phyloP scores from a whole-genome alignment of 495 filamentous ascomycete species.

The Aspergillus avenaceus region DNA sequence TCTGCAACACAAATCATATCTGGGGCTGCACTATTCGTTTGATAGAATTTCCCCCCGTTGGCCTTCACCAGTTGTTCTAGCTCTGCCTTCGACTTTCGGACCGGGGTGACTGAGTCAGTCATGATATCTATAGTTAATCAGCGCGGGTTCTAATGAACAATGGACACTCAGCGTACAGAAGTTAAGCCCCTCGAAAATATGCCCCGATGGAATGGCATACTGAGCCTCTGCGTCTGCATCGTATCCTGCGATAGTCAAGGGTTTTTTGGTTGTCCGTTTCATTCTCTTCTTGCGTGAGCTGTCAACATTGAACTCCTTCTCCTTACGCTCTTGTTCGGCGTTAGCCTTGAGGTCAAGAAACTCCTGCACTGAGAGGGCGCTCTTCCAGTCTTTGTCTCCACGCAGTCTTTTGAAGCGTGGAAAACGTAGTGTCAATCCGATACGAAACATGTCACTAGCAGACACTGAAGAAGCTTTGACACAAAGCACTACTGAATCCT shows the following conservation, averaged over 20 bases:
- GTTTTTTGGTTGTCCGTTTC: conserved; percentile 63
- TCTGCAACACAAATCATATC: conserved; percentile 74
- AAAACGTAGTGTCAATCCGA: conserved; percentile 78
- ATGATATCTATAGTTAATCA: conserved; percentile 47
- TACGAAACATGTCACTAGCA: conserved; percentile 71
- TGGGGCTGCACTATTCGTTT: conserved; percentile 58
- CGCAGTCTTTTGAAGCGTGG: conserved; percentile 84
- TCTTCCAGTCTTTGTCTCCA: conserved; percentile 78
- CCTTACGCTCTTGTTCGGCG: conserved; percentile 67
- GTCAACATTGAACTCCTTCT: conserved; percentile 81
- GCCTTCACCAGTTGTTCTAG: conserved; percentile 84
- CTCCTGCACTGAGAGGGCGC: conserved; percentile 69
- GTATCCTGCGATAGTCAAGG: conserved; percentile 67
- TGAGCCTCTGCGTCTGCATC: conserved; percentile 44
- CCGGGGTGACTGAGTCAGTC: conserved; percentile 53
- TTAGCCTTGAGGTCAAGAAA: conserved; percentile 69
- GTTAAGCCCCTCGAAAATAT: conserved; percentile 68
- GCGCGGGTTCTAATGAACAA: neutral
- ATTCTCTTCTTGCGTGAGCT: conserved; percentile 57
- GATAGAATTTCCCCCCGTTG: conserved; percentile 79
- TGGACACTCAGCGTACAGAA: conserved; percentile 57
- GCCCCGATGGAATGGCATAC: conserved; percentile 54
- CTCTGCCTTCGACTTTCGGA: conserved; percentile 71
- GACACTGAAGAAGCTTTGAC: conserved; percentile 86
- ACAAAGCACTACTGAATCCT: conserved; percentile 79